Percentiles rank a stretch among this genome's conserved stretches.
Conservation (phyloP, 2,329 filamentous ascomycete species). For the Helotiales sp. region DNA sequence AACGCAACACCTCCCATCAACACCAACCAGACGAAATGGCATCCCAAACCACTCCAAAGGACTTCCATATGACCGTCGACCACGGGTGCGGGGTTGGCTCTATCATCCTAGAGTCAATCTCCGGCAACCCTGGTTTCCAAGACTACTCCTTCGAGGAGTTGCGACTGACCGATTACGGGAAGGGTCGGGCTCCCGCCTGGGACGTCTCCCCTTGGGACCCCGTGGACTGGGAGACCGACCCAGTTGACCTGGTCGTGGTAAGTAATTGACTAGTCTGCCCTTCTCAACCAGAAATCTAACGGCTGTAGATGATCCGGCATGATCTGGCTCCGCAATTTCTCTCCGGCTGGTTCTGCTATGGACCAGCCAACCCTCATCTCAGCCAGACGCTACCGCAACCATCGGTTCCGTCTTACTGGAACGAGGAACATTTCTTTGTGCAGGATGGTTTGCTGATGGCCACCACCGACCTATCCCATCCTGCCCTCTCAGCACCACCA, state of each 20-base stretch:
- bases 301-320: too few relatives aligned
- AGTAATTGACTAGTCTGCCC: too few relatives aligned
- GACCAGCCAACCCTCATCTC: too few relatives aligned
- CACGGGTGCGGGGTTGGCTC: not conserved
- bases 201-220: not conserved
- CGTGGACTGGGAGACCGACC: not conserved
- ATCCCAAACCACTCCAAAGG: not conserved
- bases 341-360: too few relatives aligned
- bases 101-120: not conserved
- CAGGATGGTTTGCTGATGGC: too few relatives aligned
- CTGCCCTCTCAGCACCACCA: not conserved
- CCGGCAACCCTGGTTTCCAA: not conserved
- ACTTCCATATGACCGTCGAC: not conserved
- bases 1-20: too few relatives aligned
- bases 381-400: too few relatives aligned
- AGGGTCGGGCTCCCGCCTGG: not conserved
- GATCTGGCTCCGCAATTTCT: too few relatives aligned
- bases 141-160: not conserved
- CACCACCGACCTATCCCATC: too few relatives aligned
- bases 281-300: too few relatives aligned
- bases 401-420: not conserved
- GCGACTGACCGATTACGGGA: not conserved
- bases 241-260: not conserved
- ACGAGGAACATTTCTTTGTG: not conserved
- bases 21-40: too few relatives aligned